Base-by-base conservation (phyloP, 108 stramenopile species). In the Nannochloropsis salina region DNA sequence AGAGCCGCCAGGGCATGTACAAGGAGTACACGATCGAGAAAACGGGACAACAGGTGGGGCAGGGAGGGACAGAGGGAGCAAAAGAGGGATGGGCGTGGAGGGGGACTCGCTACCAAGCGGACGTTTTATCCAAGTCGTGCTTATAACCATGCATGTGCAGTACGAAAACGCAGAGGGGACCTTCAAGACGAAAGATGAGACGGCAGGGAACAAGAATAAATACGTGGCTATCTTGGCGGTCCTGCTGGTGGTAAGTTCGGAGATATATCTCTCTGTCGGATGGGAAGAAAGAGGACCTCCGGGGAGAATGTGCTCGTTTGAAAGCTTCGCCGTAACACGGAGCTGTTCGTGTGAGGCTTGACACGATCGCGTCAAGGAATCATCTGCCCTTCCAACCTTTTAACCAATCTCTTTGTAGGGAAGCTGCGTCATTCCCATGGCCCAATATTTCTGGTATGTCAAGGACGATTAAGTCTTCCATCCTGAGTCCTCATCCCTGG, bases 381-480 rank as follows among this genome's bases (percentile, higher is more conserved):
- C 31, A 31, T 31, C 31, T 31, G 31, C 31, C 31, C 31, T 1
- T 31, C 31, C 31, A 31, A 31, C 31, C 31, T 31, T 31, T 31
- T 31, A 31, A 31, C 31, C 31, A 1, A 31, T 31, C 31, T 31
- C 31, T 31, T 31, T 74, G n/a, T n/a, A 74, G 61, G 61, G 96
- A 45, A 94, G 94, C 44, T 96, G 95, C 92, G 91, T 96, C 88
- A 93, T 96, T 90, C 96, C 96, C 44, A 96, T 96, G 96, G 96
- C 95, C 20, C 96, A 96, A 88, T 96, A 96, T 86, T 96, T 94
- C 85, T 96, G 96, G 96, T 96, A 95, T 88, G 94, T 96, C 81
- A 83, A 83, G 42, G 82, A 83, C 82, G 82, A 83, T 43, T 18
- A 83, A 20, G 18, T 15, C 9, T 31, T 80, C 15, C 51, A 61